phyloP scores from a whole-genome alignment of 2,329 filamentous ascomycete genomes.

The Claviceps monticola region DNA sequence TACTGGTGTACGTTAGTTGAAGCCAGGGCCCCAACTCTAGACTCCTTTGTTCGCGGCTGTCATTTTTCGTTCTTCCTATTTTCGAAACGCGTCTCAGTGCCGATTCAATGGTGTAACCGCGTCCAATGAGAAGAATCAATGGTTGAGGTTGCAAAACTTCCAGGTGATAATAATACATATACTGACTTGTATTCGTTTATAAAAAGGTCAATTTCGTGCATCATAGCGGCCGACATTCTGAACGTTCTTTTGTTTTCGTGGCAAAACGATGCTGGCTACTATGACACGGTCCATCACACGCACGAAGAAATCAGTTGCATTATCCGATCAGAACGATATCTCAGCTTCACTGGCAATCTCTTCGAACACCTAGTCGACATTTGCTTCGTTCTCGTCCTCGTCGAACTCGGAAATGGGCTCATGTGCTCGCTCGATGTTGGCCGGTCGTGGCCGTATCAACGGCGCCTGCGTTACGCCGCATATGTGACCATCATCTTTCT shows the following conservation, averaged over 20 bases:
- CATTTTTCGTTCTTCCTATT: neutral
- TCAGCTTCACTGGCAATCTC: constrained; percentile 6
- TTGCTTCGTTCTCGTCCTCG: constrained; percentile 2
- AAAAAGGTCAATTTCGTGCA: constrained; percentile 5
- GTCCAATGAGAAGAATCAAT: too few relatives aligned
- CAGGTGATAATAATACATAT: neutral
- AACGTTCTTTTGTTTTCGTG: constrained; percentile 5
- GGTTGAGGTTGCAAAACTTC: neutral
- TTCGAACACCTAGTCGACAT: constrained; percentile 5
- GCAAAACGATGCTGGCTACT: constrained; percentile 6
- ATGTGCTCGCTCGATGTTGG: constrained; percentile 3
- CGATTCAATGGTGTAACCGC: too few relatives aligned
- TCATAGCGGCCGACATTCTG: constrained; percentile 4
- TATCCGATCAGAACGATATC: constrained; percentile 5
- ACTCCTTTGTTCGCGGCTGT: neutral
- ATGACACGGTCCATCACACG: constrained; percentile 4
- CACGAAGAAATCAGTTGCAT: constrained; percentile 6
- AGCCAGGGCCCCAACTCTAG: neutral
- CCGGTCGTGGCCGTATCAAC: constrained; percentile 2
- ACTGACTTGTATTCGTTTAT: neutral
- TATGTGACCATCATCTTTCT: neutral
- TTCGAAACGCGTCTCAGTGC: neutral
- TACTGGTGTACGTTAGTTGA: constrained; percentile 4
- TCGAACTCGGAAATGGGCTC: constrained; percentile 6
- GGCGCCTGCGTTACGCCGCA: constrained; percentile 1